A percentile compares a stretch with the other conserved stretches of the same genome.
Evolutionary conservation across 345 rosid genomes (phyloP).

Genomic region (Linum usitatissimum): DNA sequence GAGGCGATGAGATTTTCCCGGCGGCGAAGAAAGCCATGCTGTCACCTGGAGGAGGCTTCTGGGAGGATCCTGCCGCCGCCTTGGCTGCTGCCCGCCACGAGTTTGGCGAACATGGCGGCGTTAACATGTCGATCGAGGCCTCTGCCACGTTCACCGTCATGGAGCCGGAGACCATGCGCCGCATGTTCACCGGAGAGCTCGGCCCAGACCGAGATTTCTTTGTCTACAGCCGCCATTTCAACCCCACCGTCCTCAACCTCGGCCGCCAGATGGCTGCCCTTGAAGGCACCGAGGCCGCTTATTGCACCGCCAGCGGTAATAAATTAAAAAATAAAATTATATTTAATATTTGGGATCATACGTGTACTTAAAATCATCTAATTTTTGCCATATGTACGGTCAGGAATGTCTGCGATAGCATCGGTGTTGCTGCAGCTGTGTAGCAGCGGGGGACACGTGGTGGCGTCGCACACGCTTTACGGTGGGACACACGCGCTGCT

Average conservation of each 20-base stretch:
- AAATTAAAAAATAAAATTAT: not conserved
- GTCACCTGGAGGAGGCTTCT: conserved; percentile 13
- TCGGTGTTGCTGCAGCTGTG: conserved; percentile 81
- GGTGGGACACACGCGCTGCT: conserved; percentile 94
- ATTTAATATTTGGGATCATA: not conserved
- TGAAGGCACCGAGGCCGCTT: conserved; percentile 95
- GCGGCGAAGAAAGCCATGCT: conserved; percentile 39
- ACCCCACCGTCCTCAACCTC: conserved; percentile 88
- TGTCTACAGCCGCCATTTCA: conserved; percentile 94
- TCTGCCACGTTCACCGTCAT: conserved; percentile 99
- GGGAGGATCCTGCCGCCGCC: conserved; percentile 71
- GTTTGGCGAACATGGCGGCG: conserved; percentile 98
- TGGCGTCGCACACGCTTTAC: conserved; percentile 65
- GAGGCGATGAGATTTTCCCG: conserved; percentile 21
- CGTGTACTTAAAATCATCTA: not conserved
- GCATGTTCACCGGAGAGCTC: conserved; percentile 88
- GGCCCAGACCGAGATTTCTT: conserved; percentile 94
- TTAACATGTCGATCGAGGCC: conserved; percentile 96
- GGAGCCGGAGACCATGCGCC: conserved; percentile 92
- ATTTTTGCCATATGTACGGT: not conserved
- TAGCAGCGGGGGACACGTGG: conserved; percentile 93
- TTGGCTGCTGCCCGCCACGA: conserved; percentile 72
- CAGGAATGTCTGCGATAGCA: conserved; percentile 97
- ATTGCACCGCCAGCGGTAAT: conserved; percentile 92
- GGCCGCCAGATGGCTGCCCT: conserved; percentile 97